Evolutionary conservation across 352 stramenopile genomes (phyloP).

Genomic region (Phytophthora lateralis): DNA sequence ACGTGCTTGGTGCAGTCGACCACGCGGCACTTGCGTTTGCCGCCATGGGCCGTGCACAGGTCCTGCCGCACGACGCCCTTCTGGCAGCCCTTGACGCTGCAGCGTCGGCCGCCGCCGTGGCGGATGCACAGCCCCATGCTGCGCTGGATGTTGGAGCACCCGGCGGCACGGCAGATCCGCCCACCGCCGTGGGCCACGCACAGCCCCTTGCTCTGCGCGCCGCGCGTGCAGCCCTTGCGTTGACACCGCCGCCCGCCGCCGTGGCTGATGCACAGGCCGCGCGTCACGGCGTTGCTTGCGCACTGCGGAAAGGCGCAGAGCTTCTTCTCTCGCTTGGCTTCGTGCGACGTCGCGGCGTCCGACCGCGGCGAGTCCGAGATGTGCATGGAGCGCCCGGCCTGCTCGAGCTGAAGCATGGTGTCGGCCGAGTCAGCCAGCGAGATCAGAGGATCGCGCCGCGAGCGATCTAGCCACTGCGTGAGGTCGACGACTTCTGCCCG

Average conservation of each 20-base stretch:
- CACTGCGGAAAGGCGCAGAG: conserved; percentile 77
- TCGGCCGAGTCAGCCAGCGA: conserved; percentile 70
- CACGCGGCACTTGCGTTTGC: conserved; percentile 83
- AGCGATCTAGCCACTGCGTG: conserved; percentile 46
- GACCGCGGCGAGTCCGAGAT: conserved; percentile 36
- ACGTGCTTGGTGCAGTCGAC: conserved; percentile 86
- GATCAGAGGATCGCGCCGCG: conserved; percentile 37
- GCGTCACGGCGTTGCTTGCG: conserved; percentile 77
- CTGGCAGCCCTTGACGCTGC: conserved; percentile 78
- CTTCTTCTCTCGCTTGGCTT: conserved; percentile 72
- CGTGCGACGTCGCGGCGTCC: conserved; percentile 13
- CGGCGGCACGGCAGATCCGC: conserved; percentile 77
- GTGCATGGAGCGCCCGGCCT: conserved; percentile 39
- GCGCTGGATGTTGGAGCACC: conserved; percentile 87
- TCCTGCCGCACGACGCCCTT: conserved; percentile 89
- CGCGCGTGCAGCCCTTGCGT: conserved; percentile 80
- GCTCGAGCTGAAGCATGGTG: conserved; percentile 56
- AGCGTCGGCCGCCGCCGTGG: conserved; percentile 84
- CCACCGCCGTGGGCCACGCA: conserved; percentile 86
- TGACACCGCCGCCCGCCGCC: conserved; percentile 81
- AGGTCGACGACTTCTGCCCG: conserved; percentile 44
- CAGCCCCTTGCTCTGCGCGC: conserved; percentile 81
- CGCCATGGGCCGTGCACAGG: conserved; percentile 86
- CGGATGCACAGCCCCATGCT: conserved; percentile 90
- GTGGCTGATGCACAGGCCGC: conserved; percentile 83